These are phyloP conservation scores for Naganishia sp. DNA, from an alignment of 1,284 basidiomycete species.

Conservation along the genomic window DNA sequence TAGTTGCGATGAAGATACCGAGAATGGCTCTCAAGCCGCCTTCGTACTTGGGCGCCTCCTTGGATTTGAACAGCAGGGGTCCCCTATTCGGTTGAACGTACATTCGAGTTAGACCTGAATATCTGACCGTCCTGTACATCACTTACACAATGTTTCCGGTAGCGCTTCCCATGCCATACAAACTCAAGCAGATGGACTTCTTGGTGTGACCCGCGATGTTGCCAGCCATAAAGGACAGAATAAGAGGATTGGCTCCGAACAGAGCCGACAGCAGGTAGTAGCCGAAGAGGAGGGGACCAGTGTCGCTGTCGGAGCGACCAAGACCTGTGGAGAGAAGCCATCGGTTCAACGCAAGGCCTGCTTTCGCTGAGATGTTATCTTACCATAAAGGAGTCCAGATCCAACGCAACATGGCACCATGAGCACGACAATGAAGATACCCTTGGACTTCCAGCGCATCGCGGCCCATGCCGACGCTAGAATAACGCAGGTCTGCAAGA, in stretches of 20 bases:
- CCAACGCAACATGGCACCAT: slow-evolving; percentile 31
- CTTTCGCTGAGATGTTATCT: not conserved
- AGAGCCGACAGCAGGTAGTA: slow-evolving; percentile 43
- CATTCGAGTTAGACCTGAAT: not conserved
- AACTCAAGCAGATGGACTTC: slow-evolving; percentile 42
- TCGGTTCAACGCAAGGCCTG: too few relatives aligned
- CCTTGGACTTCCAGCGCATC: slow-evolving; percentile 11
- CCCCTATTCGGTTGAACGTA: slow-evolving; percentile 27
- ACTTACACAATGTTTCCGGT: slow-evolving; percentile 39
- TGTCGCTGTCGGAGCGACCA: slow-evolving; percentile 20
- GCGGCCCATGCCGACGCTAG: slow-evolving; percentile 16
- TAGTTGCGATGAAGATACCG: slow-evolving; percentile 40
- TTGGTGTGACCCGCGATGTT: slow-evolving; percentile 46
- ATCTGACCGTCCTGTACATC: slow-evolving; percentile 32
- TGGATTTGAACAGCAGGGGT: slow-evolving; percentile 43
- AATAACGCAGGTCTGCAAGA: slow-evolving; percentile 19
- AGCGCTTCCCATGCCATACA: slow-evolving; percentile 40
- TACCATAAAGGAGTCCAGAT: slow-evolving; percentile 23
- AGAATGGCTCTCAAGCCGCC: slow-evolving; percentile 41
- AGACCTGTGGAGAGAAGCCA: slow-evolving; percentile 6
- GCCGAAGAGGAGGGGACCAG: slow-evolving; percentile 36
- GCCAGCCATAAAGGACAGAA: slow-evolving; percentile 41
- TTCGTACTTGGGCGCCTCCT: slow-evolving; percentile 40
- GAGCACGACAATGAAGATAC: slow-evolving; percentile 9
- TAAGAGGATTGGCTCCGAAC: slow-evolving; percentile 41